Conservation (phyloP, 1,284 basidiomycete species). For the Rhizopogon parksii region DNA sequence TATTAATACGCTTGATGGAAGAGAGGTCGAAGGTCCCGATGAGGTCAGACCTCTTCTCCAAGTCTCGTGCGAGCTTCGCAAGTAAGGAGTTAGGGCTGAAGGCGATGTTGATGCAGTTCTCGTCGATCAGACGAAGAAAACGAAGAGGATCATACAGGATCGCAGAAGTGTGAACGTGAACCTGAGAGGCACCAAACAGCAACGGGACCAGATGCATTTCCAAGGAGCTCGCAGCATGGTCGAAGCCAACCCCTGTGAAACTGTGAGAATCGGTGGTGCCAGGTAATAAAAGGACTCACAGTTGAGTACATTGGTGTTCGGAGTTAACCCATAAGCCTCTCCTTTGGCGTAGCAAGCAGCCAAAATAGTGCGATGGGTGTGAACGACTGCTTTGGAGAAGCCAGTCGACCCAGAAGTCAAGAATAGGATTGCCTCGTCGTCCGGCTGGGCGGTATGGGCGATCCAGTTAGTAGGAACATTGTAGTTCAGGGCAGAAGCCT, state of each 20-base stretch:
- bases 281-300: slow-evolving; percentile 11
- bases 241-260: slow-evolving; percentile 29
- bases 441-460: slow-evolving; percentile 1
- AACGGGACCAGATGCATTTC: slow-evolving; percentile 26
- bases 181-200: slow-evolving; percentile 19
- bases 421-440: slow-evolving; percentile 11
- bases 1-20: slow-evolving; percentile 21
- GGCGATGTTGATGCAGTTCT: slow-evolving; percentile 10
- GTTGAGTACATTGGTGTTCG: slow-evolving; percentile 14
- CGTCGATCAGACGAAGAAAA: slow-evolving; percentile 22
- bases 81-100: slow-evolving; percentile 41
- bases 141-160: slow-evolving; percentile 19
- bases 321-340: slow-evolving; percentile 15
- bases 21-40: slow-evolving; percentile 27
- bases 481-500: not conserved
- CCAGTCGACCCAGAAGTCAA: slow-evolving; percentile 26
- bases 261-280: not conserved
- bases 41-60: slow-evolving; percentile 15
- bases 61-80: slow-evolving; percentile 30
- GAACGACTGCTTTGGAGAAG: slow-evolving; percentile 24
- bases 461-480: slow-evolving; percentile 1
- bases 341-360: slow-evolving; percentile 20
- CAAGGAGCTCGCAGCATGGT: slow-evolving; percentile 31
- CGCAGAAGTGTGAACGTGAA: slow-evolving; percentile 22
- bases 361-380: slow-evolving; percentile 25